These are phyloP conservation scores for Oemleria cerasiformis DNA, from an alignment of 306 rosid species.

Conservation along the genomic window DNA sequence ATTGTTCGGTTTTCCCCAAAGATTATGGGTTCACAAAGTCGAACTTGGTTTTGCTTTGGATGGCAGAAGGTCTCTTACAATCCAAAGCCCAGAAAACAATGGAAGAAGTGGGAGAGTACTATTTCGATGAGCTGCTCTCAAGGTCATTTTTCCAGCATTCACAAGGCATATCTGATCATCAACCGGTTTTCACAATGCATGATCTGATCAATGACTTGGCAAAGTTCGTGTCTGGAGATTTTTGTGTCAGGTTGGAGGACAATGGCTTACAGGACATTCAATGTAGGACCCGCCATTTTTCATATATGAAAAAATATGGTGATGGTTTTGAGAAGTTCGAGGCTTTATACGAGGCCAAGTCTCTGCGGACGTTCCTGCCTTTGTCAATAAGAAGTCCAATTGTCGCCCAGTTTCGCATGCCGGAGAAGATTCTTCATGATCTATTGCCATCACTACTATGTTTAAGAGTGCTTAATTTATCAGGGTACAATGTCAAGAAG, in stretches of 20 bases:
- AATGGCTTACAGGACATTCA: background rate
- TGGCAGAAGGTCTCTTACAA: conserved; percentile 33
- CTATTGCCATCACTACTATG: background rate
- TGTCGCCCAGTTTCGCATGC: background rate
- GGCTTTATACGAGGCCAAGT: background rate
- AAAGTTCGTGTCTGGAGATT: conserved; percentile 12
- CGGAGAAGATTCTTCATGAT: background rate
- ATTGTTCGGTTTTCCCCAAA: conserved; percentile 30
- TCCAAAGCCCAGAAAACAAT: background rate
- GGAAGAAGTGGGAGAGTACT: conserved; percentile 24
- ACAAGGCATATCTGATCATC: background rate
- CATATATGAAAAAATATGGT: background rate
- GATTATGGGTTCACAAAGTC: conserved; percentile 21
- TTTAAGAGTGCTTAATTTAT: conserved; percentile 7
- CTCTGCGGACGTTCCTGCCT: background rate
- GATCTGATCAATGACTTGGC: conserved; percentile 14
- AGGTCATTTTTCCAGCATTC: conserved; percentile 28
- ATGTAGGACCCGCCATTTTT: conserved; percentile 4
- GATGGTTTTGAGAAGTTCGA: conserved; percentile 12
- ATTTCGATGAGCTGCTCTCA: conserved; percentile 27
- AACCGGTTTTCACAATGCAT: background rate
- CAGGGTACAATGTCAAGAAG: background rate
- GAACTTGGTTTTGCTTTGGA: conserved; percentile 30
- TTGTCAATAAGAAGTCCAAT: background rate
- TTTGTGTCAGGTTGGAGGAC: conserved; percentile 6